Conservation (phyloP, 306 rosid species). For the Vicia sativa region DNA sequence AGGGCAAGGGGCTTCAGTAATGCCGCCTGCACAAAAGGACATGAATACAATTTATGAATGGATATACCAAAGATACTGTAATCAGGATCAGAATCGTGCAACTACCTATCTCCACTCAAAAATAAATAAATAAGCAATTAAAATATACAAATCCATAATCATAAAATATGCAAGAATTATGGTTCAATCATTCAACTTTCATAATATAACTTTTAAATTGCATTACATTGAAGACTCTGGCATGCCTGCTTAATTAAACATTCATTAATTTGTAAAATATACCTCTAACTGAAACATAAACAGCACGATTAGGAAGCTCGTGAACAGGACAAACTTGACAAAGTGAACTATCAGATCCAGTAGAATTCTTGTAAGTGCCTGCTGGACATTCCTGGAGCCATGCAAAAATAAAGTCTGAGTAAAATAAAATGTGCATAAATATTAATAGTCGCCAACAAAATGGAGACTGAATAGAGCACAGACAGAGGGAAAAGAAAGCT, state of each 20-base stretch:
- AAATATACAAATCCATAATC: constrained; percentile 2
- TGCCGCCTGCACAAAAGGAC: constrained; percentile 68
- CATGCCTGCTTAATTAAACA: constrained; percentile 29
- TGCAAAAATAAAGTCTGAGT: constrained; percentile 33
- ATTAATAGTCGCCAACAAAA: constrained; percentile 35
- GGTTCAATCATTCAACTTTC: constrained; percentile 8
- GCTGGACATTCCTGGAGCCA: constrained; percentile 84
- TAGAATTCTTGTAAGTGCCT: constrained; percentile 88
- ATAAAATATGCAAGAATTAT: not conserved
- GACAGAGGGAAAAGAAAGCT: constrained; percentile 19
- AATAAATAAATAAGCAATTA: not conserved
- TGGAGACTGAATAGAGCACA: constrained; percentile 26
- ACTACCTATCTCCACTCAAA: not conserved
- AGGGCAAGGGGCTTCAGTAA: constrained; percentile 84
- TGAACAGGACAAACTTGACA: constrained; percentile 73
- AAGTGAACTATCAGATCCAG: constrained; percentile 83
- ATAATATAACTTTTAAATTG: constrained; percentile 15
- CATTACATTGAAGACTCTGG: not conserved
- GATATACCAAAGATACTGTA: not conserved
- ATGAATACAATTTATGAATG: constrained; percentile 22
- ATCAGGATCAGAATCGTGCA: not conserved
- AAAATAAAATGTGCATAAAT: constrained; percentile 25
- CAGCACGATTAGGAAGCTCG: constrained; percentile 88
- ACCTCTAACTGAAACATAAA: constrained; percentile 82
- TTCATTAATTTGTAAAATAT: constrained; percentile 37